phyloP scores from a whole-genome alignment of 2,329 filamentous ascomycete species.

The Aspergillus costaricaensis region DNA sequence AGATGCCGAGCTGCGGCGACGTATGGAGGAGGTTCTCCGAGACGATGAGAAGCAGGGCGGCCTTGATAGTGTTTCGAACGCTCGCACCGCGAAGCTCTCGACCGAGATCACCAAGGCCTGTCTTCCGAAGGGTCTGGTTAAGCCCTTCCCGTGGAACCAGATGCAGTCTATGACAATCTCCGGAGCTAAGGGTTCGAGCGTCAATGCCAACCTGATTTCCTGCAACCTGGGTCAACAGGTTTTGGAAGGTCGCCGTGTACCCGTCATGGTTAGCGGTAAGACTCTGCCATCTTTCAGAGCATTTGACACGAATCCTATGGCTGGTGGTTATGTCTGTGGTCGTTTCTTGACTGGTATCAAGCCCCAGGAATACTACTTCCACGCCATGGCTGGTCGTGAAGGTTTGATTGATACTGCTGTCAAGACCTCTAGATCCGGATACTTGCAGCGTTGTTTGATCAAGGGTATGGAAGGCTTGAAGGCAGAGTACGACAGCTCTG shows the following conservation, averaged over 20 bases:
- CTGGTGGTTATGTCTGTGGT: conserved; percentile 90
- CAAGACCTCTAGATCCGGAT: conserved; percentile 95
- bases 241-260: conserved; percentile 90
- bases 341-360: conserved; percentile 97
- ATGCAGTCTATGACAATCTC: conserved; percentile 99
- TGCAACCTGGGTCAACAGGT: conserved; percentile 97
- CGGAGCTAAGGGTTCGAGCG: conserved; percentile 86
- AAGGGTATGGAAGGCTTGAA: conserved; percentile 97
- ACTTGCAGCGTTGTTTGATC: conserved; percentile 93
- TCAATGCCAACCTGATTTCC: conserved; percentile 97
- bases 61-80: conserved; percentile 85
- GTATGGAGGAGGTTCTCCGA: conserved; percentile 85
- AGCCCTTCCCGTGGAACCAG: conserved; percentile 93
- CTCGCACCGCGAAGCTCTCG: conserved; percentile 68
- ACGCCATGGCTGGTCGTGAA: conserved; percentile 98
- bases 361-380: conserved; percentile 98
- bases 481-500: conserved; percentile 90
- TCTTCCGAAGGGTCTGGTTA: conserved; percentile 79
- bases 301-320: conserved; percentile 84
- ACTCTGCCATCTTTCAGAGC: conserved; percentile 91
- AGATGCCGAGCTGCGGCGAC: conserved; percentile 70
- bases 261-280: conserved; percentile 97
- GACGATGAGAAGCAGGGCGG: conserved; percentile 89
- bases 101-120: conserved; percentile 75
- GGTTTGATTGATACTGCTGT: conserved; percentile 98